A percentile compares a stretch with the other conserved stretches of the same genome.
These are phyloP conservation scores for Penicillium sp. DNA, from an alignment of 2,329 filamentous ascomycete genomes.

Conservation along the genomic window DNA sequence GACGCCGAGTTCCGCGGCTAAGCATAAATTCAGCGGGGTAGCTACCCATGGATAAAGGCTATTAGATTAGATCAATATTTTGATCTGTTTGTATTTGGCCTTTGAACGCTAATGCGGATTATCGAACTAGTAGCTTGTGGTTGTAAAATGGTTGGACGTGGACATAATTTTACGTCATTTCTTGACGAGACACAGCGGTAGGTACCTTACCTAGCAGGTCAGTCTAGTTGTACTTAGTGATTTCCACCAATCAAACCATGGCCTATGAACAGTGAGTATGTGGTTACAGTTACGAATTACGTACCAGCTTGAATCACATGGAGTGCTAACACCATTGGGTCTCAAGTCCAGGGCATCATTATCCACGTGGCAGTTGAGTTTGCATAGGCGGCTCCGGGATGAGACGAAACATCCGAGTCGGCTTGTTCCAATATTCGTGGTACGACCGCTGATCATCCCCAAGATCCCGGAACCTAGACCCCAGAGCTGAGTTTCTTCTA, in stretches of 20 bases:
- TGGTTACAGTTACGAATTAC: neutral
- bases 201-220: too few relatives aligned
- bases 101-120: neutral
- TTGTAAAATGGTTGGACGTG: neutral
- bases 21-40: neutral
- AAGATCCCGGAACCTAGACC: neutral
- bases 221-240: neutral
- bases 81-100: neutral
- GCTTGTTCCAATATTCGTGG: neutral
- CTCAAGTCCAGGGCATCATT: neutral
- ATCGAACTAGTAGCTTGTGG: neutral
- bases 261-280: neutral
- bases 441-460: neutral
- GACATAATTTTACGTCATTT: too few relatives aligned
- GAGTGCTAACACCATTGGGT: neutral
- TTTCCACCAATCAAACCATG: neutral
- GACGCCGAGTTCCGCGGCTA: constrained; percentile 7
- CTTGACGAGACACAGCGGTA: too few relatives aligned
- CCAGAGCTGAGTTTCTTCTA: neutral
- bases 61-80: neutral
- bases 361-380: neutral
- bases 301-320: neutral
- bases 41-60: neutral
- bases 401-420: neutral
- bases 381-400: neutral